Conservation (phyloP, 108 stramenopile genomes). For the Skeletonema potamos region DNA sequence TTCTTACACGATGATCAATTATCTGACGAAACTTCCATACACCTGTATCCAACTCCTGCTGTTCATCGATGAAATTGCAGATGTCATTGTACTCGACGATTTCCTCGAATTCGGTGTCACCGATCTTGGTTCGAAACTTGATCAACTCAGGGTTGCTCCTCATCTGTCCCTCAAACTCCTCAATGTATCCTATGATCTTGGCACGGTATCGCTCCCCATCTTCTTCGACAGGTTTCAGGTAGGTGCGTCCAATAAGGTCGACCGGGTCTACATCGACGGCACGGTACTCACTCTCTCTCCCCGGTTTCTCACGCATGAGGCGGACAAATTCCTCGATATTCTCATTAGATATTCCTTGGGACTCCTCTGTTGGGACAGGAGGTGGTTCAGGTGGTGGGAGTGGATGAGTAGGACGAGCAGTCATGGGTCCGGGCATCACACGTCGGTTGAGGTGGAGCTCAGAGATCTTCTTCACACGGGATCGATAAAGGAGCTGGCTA, state of each 20-base stretch:
- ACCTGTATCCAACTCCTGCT: background rate
- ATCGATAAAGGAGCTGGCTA: slow-evolving; percentile 16
- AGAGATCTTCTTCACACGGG: too few relatives aligned
- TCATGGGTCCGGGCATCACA: too few relatives aligned
- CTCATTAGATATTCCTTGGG: too few relatives aligned
- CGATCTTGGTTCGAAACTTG: background rate
- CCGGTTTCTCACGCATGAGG: background rate
- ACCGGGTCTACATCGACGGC: background rate
- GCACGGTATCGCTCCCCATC: background rate
- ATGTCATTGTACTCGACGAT: background rate
- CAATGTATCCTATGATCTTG: background rate
- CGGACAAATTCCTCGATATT: background rate
- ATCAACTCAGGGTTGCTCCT: background rate
- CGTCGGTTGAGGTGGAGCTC: background rate
- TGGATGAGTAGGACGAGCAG: too few relatives aligned
- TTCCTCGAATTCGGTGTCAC: background rate
- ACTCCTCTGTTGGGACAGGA: too few relatives aligned
- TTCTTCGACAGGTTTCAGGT: background rate
- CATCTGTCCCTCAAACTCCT: background rate
- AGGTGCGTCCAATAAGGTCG: slow-evolving; percentile 6
- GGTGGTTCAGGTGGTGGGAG: too few relatives aligned
- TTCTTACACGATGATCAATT: too few relatives aligned
- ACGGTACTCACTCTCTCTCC: background rate
- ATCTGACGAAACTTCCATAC: background rate
- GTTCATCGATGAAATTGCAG: background rate